phyloP scores from a whole-genome alignment of 345 rosid genomes.

The Triadica sebifera region DNA sequence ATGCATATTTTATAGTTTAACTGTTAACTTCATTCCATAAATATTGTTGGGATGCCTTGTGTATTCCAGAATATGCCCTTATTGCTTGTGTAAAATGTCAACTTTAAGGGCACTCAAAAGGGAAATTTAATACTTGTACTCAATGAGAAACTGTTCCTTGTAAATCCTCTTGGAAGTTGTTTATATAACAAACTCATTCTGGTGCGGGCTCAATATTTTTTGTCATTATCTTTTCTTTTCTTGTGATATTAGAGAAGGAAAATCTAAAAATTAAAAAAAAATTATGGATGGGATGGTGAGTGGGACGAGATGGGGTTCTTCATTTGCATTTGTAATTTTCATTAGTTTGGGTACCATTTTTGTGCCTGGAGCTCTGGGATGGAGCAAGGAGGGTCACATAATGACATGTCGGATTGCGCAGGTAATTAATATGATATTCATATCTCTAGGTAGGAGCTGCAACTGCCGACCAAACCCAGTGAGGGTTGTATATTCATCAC shows the following conservation, averaged over 20 bases:
- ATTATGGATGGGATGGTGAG: conserved; percentile 25
- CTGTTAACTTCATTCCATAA: not conserved
- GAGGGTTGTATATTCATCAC: too few relatives aligned
- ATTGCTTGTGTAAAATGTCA: conserved; percentile 26
- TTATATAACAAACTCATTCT: conserved; percentile 12
- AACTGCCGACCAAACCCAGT: too few relatives aligned
- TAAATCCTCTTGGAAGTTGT: not conserved
- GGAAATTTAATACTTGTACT: conserved; percentile 54
- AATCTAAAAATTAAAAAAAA: too few relatives aligned
- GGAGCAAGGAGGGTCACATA: conserved; percentile 96
- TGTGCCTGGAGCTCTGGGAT: conserved; percentile 44
- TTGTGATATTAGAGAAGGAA: conserved; percentile 11
- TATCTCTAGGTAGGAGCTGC: too few relatives aligned
- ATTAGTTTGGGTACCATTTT: conserved; percentile 33
- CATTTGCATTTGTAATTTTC: conserved; percentile 27
- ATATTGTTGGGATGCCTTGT: conserved; percentile 2
- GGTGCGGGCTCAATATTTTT: conserved; percentile 12
- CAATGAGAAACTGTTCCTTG: conserved; percentile 37
- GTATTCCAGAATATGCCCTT: conserved; percentile 40
- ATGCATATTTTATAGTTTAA: not conserved
- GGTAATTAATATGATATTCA: conserved; percentile 44
- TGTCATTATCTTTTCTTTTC: not conserved
- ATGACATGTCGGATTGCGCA: conserved; percentile 86
- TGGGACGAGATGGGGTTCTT: conserved; percentile 15
- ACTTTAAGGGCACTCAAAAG: conserved; percentile 23